Percentiles rank a stretch among this genome's conserved stretches.
These are phyloP conservation scores for Skeletonema potamos DNA, from an alignment of 108 stramenopile genomes.

Conservation along the genomic window DNA sequence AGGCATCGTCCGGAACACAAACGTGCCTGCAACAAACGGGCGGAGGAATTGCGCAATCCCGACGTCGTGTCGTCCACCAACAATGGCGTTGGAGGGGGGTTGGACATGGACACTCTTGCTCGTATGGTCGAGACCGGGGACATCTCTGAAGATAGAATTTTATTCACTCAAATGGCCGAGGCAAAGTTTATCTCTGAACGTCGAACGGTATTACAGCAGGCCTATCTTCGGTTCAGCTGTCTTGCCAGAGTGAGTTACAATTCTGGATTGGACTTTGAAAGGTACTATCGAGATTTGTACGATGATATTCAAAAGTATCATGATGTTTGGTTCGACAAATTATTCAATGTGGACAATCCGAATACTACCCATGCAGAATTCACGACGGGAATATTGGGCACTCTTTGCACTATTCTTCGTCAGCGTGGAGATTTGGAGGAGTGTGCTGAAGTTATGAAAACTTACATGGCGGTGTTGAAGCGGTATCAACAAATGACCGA, in stretches of 20 bases:
- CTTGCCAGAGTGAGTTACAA: background rate
- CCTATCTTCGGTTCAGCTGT: background rate
- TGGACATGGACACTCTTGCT: background rate
- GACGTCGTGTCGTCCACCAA: too few relatives aligned
- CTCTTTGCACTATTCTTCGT: slow-evolving; percentile 7
- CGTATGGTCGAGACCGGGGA: background rate
- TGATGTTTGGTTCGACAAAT: slow-evolving; percentile 8
- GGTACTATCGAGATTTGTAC: slow-evolving; percentile 6
- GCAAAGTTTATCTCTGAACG: background rate
- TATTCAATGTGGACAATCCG: background rate
- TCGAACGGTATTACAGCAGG: background rate
- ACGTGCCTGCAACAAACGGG: background rate
- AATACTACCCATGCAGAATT: background rate
- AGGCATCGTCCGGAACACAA: background rate
- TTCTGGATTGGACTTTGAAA: slow-evolving; percentile 5
- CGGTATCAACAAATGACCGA: slow-evolving; percentile 4
- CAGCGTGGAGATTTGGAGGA: slow-evolving; percentile 8
- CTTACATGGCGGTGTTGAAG: slow-evolving; percentile 10
- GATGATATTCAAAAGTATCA: slow-evolving; percentile 5
- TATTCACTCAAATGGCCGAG: background rate
- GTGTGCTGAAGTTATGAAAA: slow-evolving; percentile 6
- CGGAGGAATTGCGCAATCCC: background rate
- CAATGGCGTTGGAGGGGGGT: background rate
- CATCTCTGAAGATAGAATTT: background rate
- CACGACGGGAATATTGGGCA: slow-evolving; percentile 12